Evolutionary conservation across 2,329 filamentous ascomycete genomes (phyloP).

Genomic region (Hysterium pulicare): DNA sequence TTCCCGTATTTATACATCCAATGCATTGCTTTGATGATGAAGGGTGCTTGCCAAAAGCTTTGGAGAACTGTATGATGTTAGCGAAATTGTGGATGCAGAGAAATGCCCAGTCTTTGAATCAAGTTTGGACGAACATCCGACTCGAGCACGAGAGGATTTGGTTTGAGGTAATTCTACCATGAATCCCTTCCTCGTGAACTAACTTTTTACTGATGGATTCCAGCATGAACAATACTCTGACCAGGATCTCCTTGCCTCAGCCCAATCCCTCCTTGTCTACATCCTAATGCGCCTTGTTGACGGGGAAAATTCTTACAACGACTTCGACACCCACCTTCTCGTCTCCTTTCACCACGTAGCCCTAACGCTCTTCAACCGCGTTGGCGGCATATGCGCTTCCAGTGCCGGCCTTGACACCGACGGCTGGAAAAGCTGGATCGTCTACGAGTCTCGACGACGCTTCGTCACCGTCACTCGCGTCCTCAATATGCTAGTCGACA

Average conservation of each 20-base stretch:
- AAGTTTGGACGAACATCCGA: not conserved
- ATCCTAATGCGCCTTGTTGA: conserved; percentile 4
- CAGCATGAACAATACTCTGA: not conserved
- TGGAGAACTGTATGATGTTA: not conserved
- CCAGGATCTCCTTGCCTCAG: not conserved
- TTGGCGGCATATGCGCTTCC: not conserved
- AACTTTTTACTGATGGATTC: too few relatives aligned
- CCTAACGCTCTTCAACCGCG: not conserved
- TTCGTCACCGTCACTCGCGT: not conserved
- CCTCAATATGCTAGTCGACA: not conserved
- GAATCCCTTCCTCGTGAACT: too few relatives aligned
- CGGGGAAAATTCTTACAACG: conserved; percentile 2
- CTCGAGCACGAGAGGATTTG: not conserved
- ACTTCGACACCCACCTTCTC: conserved; percentile 4
- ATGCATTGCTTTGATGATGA: not conserved
- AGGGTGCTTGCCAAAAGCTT: not conserved
- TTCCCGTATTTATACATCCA: not conserved
- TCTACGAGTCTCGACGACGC: not conserved
- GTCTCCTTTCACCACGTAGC: not conserved
- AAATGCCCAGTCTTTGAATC: not conserved
- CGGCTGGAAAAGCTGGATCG: not conserved
- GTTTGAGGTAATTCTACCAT: too few relatives aligned
- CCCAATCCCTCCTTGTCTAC: conserved; percentile 5
- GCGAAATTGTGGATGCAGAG: not conserved
- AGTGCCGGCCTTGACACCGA: not conserved